Evolutionary conservation across 257 asterid genomes (phyloP), one percentile per base, ranked within the genome.

Genomic region (Datura wrightii): DNA sequence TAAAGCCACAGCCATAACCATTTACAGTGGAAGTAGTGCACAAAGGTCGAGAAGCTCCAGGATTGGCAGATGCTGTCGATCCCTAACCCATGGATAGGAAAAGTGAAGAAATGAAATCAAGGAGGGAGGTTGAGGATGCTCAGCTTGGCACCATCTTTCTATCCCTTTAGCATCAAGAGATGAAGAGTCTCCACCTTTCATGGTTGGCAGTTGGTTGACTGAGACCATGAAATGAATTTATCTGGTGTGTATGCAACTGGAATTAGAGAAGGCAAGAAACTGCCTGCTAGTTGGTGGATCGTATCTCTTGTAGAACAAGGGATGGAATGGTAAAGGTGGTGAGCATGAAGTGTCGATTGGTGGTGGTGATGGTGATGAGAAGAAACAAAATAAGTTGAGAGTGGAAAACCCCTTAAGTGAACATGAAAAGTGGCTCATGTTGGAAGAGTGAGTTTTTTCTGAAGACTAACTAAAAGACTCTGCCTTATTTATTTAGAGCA

Each of bases 31-130:
- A 76, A 76, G 44, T 76, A 76, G 14, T 24, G 81, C 59, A 31
- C 44, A 76, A 76, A 50, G 31, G 81, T 44, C 5, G 4, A 48
- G 60, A 53, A 76, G 41, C 81, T 13, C 62, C 81, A 76, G 59
- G 44, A 24, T 76, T 76, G 60, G 60, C 44, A 76, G 48, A 52
- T 48, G 60, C 44, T 48, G 60, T 76, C 34, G 24, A 48, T 74
- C 81, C 19, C 60, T 50, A 74, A 74, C n/a, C 60, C 44, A 74
- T 74, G 9, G 44, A 50, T 50, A 76, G 50, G 80, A 74, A 9
- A n/a, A 5, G 80, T 46, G 42, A 46, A 19, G 6, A 46, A 76
- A 50, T 76, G 46, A 50, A 76, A 76, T 76, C 82, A 76, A 76
- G 39, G 62, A 76, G 62, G 62, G 82, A 76, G 11, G 62, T 50